Evolutionary conservation across 306 rosid genomes (phyloP).

Genomic region (Dalbergia cochinchinensis): DNA sequence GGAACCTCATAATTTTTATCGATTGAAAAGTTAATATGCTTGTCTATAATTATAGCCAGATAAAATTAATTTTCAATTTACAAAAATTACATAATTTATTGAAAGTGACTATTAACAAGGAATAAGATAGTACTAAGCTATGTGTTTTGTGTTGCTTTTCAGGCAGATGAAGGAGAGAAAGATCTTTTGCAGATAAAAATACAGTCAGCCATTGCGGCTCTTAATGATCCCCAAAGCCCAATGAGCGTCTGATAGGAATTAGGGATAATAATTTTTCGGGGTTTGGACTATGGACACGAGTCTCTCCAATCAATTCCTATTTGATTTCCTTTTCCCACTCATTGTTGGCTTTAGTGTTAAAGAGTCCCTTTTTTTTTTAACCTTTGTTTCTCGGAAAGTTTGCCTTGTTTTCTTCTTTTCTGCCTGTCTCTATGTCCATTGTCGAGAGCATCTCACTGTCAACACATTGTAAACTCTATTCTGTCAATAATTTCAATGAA

Average conservation of each 20-base stretch:
- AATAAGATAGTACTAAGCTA: not conserved
- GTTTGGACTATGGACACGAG: too few species aligned
- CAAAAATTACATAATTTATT: too few species aligned
- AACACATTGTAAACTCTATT: not conserved
- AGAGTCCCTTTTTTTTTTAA: not conserved
- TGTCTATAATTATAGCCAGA: too few species aligned
- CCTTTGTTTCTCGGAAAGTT: not conserved
- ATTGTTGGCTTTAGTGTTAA: not conserved
- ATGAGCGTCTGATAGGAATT: slow-evolving; percentile 58
- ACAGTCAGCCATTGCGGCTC: slow-evolving; percentile 72
- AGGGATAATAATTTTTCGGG: not conserved
- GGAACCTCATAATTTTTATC: too few species aligned
- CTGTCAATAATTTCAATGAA: not conserved
- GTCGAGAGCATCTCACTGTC: not conserved
- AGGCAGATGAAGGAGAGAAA: slow-evolving; percentile 81
- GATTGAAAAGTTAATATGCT: too few species aligned
- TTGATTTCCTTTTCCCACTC: not conserved
- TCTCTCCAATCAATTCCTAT: not conserved
- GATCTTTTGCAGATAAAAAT: slow-evolving; percentile 68
- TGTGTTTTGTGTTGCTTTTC: slow-evolving; percentile 39
- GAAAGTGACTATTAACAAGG: too few species aligned
- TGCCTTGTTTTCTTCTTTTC: not conserved
- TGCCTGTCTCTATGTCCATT: not conserved
- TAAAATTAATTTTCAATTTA: too few species aligned
- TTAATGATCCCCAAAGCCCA: slow-evolving; percentile 72